Evolutionary conservation across 352 stramenopile genomes (phyloP), one percentile per base, ranked within the genome.

Genomic region (Proteromonas lacertae): DNA sequence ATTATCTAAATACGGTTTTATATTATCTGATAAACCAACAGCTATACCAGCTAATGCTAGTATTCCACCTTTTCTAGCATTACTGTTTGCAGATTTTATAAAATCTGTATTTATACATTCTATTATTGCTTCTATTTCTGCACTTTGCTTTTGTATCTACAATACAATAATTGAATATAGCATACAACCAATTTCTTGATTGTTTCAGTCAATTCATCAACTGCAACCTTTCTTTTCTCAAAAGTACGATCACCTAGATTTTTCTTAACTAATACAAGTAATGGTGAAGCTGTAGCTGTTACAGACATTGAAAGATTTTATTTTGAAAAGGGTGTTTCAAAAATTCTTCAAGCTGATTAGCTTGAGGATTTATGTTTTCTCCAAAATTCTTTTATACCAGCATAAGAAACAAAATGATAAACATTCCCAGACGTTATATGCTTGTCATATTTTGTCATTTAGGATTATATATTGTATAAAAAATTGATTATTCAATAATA

Each of bases 201-300:
- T 16, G 94, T 58, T 43, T 83, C 82, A 62, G 96, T 86, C 21
- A 99, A 76, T 57, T 99, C 87, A 38, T 94, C 66, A 5, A 84
- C 84, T 1, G 84, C 84, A 47, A 81, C 83, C 56, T 99, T 99
- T 37, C 87, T 71, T 58, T 96, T 96, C 46, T 99, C 87, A 54
- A 96, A 97, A 10, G 74, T 92, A 13, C 81, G 63, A 53, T 96
- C 87, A 22, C 83, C 80, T 20, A 98, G 62, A n/a, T n/a, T n/a
- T n/a, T n/a, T n/a, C n/a, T n/a, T n/a, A n/a, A n/a, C n/a, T n/a
- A n/a, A n/a, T n/a, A n/a, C n/a, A n/a, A n/a, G n/a, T n/a, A n/a
- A n/a, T n/a, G n/a, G n/a, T n/a, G n/a, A n/a, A n/a, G n/a, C n/a
- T n/a, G n/a, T n/a, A n/a, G n/a, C n/a, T n/a, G n/a, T n/a, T n/a